These are phyloP conservation scores for Colletotrichum phormii DNA, from an alignment of 2,329 filamentous ascomycete species.

Conservation along the genomic window DNA sequence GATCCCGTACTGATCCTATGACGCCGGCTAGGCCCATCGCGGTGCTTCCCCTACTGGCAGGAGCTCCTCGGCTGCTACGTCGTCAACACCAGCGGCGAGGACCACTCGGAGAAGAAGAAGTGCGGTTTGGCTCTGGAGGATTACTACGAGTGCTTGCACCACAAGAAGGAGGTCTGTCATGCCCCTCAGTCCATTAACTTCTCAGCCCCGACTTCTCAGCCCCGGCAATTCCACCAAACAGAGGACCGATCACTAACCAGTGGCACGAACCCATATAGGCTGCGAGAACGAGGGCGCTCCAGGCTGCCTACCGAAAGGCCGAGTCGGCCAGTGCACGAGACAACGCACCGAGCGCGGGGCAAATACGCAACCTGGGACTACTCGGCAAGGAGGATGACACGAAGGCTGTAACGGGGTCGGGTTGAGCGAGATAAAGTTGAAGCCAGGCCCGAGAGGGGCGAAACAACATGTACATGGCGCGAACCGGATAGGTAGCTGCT, in stretches of 20 bases:
- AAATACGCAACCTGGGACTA: conserved; percentile 89
- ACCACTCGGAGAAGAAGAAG: conserved; percentile 86
- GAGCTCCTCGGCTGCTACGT: conserved; percentile 99
- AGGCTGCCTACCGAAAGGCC: conserved; percentile 86
- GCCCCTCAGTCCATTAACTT: too few species aligned
- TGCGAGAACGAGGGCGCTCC: conserved; percentile 81
- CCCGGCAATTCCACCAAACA: neutral
- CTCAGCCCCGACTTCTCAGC: neutral
- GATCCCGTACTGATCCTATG: conserved; percentile 39
- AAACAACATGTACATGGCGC: conserved; percentile 24
- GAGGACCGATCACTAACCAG: conserved; percentile 11
- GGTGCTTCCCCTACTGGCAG: conserved; percentile 99
- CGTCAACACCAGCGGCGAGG: conserved; percentile 85
- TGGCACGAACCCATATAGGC: conserved; percentile 62
- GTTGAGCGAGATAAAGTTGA: conserved; percentile 34
- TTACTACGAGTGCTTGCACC: conserved; percentile 98
- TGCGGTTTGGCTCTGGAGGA: conserved; percentile 89
- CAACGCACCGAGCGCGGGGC: conserved; percentile 82
- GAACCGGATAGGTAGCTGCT: conserved; percentile 8
- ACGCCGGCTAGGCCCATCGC: conserved; percentile 64
- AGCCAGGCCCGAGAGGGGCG: conserved; percentile 39
- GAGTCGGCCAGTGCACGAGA: conserved; percentile 81
- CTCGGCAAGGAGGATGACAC: conserved; percentile 86
- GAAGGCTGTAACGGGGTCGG: conserved; percentile 64
- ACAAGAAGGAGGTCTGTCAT: conserved; percentile 91